Base-by-base conservation (phyloP, 768 basidiomycete genomes). In the Suillus clintonianus region DNA sequence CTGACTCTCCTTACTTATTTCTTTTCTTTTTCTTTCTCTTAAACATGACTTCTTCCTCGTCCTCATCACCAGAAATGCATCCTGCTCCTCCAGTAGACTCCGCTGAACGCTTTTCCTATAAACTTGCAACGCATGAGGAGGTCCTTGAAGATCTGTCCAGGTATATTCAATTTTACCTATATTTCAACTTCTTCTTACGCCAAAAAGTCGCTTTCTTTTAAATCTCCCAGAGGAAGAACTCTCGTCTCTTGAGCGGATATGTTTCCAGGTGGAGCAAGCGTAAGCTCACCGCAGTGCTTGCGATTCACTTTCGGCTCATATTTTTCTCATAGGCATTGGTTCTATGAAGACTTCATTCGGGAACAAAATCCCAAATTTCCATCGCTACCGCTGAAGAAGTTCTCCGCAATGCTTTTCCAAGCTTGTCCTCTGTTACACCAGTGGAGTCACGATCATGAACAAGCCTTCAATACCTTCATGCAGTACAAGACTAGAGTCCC, bases 241-340 rank as follows among this genome's bases (percentile, higher is more conserved):
- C 62, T 86, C 87, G 56, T 94, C 92, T 17, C 82, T 97, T 61
- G 96, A 97, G 72, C 88, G 97, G 64, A 88, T 99, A 70, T 98
- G 94, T 79, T 99, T 99, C 79, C 97, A 99, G 79, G 94, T 99
- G 65, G 97, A 99, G 77, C 96, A 99, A 84, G 97, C 97, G 94
- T 99, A 74, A 71, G 95, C 83, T 41, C 45, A 37, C 54, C 64
- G 41, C 56, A 51, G 60, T 66, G 43, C 57, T 55, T 65, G 48
- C 30, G 57, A 39, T 62, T 63, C 64, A 56, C 64, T 57, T 62
- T 63, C 65, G 54, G 67, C 67, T 67, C 64, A 57, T 56, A 22
- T 47, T 39, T 39, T 42, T 56, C 54, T 27, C 50, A 10, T 72
- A 97, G 96, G n/a, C 97, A 98, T 75, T 99, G 97, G 97, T 99